Evolutionary conservation across 2,329 filamentous ascomycete genomes (phyloP).

Genomic region (Zymoseptoria ardabiliae): DNA sequence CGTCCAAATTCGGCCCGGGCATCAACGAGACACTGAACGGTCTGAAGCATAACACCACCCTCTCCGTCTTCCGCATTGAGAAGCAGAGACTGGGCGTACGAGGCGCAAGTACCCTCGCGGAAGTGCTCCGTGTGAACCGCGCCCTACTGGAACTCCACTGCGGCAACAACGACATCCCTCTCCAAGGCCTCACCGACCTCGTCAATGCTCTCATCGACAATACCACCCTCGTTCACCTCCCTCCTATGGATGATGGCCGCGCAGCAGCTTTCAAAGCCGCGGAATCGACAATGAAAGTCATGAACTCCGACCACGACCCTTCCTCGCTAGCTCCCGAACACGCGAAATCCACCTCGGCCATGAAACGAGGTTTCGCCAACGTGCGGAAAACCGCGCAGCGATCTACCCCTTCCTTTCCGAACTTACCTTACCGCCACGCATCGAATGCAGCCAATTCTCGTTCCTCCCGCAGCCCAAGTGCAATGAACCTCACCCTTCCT

Average conservation of each 20-base stretch:
- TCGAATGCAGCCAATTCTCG: conserved; percentile 4
- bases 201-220: conserved; percentile 64
- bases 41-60: conserved; percentile 54
- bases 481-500: conserved; percentile 22
- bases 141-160: conserved; percentile 60
- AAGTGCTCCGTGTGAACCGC: conserved; percentile 58
- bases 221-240: conserved; percentile 53
- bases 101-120: conserved; percentile 61
- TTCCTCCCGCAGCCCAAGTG: conserved; percentile 2
- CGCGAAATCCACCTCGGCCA: conserved; percentile 17
- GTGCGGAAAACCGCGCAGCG: conserved; percentile 27
- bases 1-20: conserved; percentile 60
- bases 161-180: conserved; percentile 63
- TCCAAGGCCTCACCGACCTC: conserved; percentile 62
- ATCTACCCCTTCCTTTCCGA: conserved; percentile 27
- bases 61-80: conserved; percentile 58
- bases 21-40: conserved; percentile 60
- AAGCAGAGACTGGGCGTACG: conserved; percentile 62
- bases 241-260: conserved; percentile 56
- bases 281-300: conserved; percentile 29
- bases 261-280: conserved; percentile 49
- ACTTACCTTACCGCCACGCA: conserved; percentile 14
- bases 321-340: conserved; percentile 12
- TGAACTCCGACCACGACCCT: conserved; percentile 22
- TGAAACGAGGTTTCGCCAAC: conserved; percentile 27